These are phyloP conservation scores for Pythium phragmiticola DNA, from an alignment of 352 stramenopile species.

Conservation along the genomic window DNA sequence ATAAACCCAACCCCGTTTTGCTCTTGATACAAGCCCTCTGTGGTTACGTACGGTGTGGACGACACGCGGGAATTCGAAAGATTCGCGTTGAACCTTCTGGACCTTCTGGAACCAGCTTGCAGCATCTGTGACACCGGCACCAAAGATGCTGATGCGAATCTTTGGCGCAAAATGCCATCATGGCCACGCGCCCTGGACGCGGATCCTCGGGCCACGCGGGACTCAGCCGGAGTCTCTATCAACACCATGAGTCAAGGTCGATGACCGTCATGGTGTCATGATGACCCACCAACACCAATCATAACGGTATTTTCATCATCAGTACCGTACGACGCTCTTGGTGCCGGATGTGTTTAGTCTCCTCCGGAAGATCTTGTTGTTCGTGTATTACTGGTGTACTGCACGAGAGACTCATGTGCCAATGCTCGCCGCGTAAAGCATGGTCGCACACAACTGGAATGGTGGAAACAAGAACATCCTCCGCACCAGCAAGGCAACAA, in stretches of 20 bases:
- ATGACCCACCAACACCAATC: too few relatives aligned
- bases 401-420: neutral
- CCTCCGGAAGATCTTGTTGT: neutral
- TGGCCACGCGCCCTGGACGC: neutral
- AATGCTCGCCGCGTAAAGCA: neutral
- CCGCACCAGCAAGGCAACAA: neutral
- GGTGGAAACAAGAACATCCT: neutral
- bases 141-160: constrained; percentile 10
- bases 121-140: constrained; percentile 9
- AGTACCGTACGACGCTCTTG: too few relatives aligned
- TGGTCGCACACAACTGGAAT: neutral
- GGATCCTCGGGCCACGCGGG: neutral
- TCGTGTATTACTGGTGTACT: neutral
- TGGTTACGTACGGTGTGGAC: neutral
- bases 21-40: too few relatives aligned
- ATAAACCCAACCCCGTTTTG: neutral
- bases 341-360: too few relatives aligned
- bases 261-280: too few relatives aligned
- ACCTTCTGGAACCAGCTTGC: constrained; percentile 16
- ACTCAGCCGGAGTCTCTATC: neutral
- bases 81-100: constrained; percentile 19
- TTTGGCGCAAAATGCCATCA: constrained; percentile 2
- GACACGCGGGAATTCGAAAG: neutral
- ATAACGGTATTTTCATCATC: too few relatives aligned
- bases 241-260: too few relatives aligned